Base-by-base conservation (phyloP, 2,329 filamentous ascomycete species). In the Colletotrichum acutatum region DNA sequence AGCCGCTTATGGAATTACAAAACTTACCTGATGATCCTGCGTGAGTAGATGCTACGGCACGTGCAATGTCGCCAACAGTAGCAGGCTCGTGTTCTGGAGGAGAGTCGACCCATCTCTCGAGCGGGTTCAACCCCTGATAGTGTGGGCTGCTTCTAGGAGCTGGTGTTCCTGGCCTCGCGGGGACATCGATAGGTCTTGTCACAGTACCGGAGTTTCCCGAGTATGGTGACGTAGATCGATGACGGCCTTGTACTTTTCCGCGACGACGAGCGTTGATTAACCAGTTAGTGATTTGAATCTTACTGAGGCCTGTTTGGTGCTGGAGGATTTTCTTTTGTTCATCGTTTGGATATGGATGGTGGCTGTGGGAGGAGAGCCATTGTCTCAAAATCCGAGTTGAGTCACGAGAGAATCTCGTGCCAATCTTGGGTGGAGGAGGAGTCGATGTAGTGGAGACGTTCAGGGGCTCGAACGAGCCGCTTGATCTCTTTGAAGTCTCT, bases 231-330 rank as follows among this genome's bases (percentile, higher is more conserved):
- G 34, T 24, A 89, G 83, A 83, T 70, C 82, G 84, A 76, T 66
- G 49, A 26, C 65, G 65, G 42, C 30, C n/a, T 30, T 85, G 85
- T 66, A 87, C 86, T 81, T 92, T 93, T 68, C 60, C 66, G 14
- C 72, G 69, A 1, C 69, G 49, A 24, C 69, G 65, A 24, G 72
- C 66, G 49, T 69, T 74, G n/a, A 65, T 62, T 9, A 74, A 60
- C 69, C 72, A 72, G 5, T 72, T 74, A 3, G 65, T 66, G 61
- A 74, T 69, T 22, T 74, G 72, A 12, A n/a, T 49, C 30, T 72
- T 72, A 65, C 52, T 74, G n/a, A 72, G 69, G 5, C 69, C 72
- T 1, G 69, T 74, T 42, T 69, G 64, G 1, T 57, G 46, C 8
- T 69, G 68, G 12, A 72, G 52, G 11, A 68, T 57, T 30, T 66